Percentiles rank a stretch among this genome's conserved stretches.
These are phyloP conservation scores for Akanthomyces lecanii DNA, from an alignment of 2,329 filamentous ascomycete genomes.

Conservation along the genomic window DNA sequence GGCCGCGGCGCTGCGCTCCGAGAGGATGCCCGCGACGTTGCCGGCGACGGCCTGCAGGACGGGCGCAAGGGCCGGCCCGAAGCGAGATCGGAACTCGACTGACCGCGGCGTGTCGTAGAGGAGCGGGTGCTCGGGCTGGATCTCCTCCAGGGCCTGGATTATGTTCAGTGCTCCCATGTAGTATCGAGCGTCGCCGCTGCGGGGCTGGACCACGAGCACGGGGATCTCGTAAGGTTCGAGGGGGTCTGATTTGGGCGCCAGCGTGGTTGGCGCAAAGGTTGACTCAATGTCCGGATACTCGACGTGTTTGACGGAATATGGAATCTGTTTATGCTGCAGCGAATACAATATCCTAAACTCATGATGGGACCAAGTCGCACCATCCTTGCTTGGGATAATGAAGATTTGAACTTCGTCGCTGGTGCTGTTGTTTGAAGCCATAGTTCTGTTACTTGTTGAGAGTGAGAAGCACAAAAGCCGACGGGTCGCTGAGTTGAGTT, in stretches of 20 bases:
- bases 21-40: neutral
- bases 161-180: neutral
- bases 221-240: neutral
- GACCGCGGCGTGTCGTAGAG: neutral
- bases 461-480: no score
- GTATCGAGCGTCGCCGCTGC: neutral
- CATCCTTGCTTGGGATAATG: neutral
- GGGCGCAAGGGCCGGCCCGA: neutral
- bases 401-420: neutral
- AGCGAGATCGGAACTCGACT: neutral
- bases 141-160: neutral
- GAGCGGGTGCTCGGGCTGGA: neutral
- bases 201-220: neutral
- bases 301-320: neutral
- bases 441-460: no score
- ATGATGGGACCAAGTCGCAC: neutral
- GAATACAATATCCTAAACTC: neutral
- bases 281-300: neutral
- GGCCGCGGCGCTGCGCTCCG: neutral
- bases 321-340: neutral
- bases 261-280: neutral
- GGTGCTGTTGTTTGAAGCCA: no score
- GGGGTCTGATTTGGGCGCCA: neutral
- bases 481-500: no score
- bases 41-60: neutral